A percentile compares a stretch with the other conserved stretches of the same genome.
Conservation (phyloP, 2,329 filamentous ascomycete genomes). For the Hymenoscyphus repandus region DNA sequence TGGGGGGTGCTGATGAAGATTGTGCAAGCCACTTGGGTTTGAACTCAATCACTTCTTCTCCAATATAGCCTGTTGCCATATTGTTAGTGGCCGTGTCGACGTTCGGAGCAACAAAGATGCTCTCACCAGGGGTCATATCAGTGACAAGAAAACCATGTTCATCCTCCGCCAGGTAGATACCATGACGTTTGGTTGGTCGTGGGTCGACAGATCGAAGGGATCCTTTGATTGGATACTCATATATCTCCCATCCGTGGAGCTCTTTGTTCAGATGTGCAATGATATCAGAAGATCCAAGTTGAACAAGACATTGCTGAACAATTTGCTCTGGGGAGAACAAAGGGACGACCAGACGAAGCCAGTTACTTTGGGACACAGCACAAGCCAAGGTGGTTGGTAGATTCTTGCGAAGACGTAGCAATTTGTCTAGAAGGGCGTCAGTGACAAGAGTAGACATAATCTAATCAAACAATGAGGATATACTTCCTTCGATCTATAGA, state of each 20-base stretch:
- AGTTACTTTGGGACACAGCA: slow-evolving; percentile 38
- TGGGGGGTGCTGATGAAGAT: slow-evolving; percentile 63
- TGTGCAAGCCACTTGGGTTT: slow-evolving; percentile 83
- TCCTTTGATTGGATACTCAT: slow-evolving; percentile 1
- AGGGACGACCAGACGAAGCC: slow-evolving; percentile 47
- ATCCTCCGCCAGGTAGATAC: slow-evolving; percentile 46
- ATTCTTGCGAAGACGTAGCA: slow-evolving; percentile 58
- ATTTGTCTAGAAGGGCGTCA: slow-evolving; percentile 36
- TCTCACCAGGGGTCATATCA: slow-evolving; percentile 56
- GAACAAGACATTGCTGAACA: slow-evolving; percentile 50
- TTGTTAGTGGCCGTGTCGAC: too few species aligned
- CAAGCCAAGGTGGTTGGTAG: slow-evolving; percentile 42
- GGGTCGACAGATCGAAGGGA: slow-evolving; percentile 3
- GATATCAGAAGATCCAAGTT: slow-evolving; percentile 39
- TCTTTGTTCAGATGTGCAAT: slow-evolving; percentile 46
- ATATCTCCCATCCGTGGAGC: slow-evolving; percentile 35
- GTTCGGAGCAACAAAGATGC: neutral
- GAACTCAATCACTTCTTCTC: slow-evolving; percentile 57
- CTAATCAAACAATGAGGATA: too few species aligned
- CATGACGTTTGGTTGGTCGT: slow-evolving; percentile 44
- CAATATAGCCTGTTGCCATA: slow-evolving; percentile 12
- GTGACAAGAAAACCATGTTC: slow-evolving; percentile 67
- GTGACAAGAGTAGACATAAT: neutral
- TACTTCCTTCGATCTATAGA: too few species aligned
- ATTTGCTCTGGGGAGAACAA: slow-evolving; percentile 51